phyloP scores from a whole-genome alignment of 208 protist genomes.

The Trichomonas tenax region DNA sequence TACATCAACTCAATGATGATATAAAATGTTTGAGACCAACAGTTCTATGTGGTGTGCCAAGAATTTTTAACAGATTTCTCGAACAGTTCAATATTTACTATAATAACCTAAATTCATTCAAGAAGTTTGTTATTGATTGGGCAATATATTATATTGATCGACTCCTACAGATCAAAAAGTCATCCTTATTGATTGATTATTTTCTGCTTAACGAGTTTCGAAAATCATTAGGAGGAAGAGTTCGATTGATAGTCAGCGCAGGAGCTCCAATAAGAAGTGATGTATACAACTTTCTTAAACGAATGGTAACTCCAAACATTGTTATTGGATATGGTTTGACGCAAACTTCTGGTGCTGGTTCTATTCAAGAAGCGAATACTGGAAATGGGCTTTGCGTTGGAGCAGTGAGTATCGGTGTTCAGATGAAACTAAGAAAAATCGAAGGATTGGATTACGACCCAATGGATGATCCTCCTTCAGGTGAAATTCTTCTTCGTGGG shows the following conservation, averaged over 20 bases:
- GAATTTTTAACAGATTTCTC: background rate
- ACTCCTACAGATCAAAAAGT: background rate
- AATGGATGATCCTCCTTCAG: background rate
- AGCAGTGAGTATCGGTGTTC: background rate
- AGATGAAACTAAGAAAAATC: background rate
- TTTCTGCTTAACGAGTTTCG: background rate
- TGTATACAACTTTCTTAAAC: conserved; percentile 49
- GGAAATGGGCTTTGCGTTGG: background rate
- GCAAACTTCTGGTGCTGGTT: background rate
- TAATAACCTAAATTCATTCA: background rate
- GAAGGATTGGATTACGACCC: background rate
- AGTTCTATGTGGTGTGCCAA: background rate
- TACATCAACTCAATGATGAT: background rate
- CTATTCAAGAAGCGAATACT: background rate
- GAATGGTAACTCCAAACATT: conserved; percentile 23
- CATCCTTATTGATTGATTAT: background rate
- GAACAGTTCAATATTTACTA: background rate
- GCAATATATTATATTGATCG: background rate
- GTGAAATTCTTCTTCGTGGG: background rate
- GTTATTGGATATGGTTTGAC: conserved; percentile 24
- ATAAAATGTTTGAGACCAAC: background rate
- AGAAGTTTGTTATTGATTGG: background rate
- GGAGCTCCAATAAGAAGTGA: conserved; percentile 49
- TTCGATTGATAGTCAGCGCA: conserved; percentile 53
- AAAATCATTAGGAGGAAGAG: conserved; percentile 32